phyloP scores from a whole-genome alignment of 2,329 filamentous ascomycete species.

The Volutella citrinella region DNA sequence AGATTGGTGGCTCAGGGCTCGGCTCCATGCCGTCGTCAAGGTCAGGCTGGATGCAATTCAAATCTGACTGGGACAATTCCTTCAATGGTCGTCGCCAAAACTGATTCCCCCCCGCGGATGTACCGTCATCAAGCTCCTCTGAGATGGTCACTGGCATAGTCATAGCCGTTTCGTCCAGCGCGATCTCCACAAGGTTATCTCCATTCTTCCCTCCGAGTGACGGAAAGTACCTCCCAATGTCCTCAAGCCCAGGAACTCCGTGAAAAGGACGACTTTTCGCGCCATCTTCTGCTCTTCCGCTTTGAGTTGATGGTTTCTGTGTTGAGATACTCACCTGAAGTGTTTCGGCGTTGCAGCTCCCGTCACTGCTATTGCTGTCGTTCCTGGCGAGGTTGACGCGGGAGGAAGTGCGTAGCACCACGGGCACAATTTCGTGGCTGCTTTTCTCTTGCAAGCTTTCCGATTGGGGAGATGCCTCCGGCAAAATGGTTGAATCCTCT shows the following conservation, averaged over 20 bases:
- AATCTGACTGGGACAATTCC: slow-evolving; percentile 19
- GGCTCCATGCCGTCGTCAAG: slow-evolving; percentile 14
- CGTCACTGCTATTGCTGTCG: slow-evolving; percentile 30
- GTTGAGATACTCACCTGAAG: slow-evolving; percentile 27
- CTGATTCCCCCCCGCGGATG: slow-evolving; percentile 4
- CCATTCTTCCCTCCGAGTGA: no score
- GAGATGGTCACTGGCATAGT: slow-evolving; percentile 9
- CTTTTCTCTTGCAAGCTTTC: no score
- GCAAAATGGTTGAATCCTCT: no score
- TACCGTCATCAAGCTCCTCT: slow-evolving; percentile 8
- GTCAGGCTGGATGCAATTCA: slow-evolving; percentile 18
- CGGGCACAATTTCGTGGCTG: no score
- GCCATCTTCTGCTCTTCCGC: slow-evolving; percentile 5
- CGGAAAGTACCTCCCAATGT: slow-evolving; percentile 32
- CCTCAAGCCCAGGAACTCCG: slow-evolving; percentile 12
- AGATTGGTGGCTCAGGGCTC: slow-evolving; percentile 8
- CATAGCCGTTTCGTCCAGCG: slow-evolving; percentile 33
- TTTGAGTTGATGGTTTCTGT: no score
- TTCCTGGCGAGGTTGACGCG: slow-evolving; percentile 34
- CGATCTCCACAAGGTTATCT: slow-evolving; percentile 29
- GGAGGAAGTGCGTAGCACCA: no score
- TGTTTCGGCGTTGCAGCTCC: slow-evolving; percentile 15
- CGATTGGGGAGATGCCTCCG: no score
- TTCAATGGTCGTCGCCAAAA: slow-evolving; percentile 18
- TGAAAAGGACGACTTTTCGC: slow-evolving; percentile 2